These are phyloP conservation scores for Polymyxa betae DNA, from an alignment of 208 protist species.

Conservation along the genomic window DNA sequence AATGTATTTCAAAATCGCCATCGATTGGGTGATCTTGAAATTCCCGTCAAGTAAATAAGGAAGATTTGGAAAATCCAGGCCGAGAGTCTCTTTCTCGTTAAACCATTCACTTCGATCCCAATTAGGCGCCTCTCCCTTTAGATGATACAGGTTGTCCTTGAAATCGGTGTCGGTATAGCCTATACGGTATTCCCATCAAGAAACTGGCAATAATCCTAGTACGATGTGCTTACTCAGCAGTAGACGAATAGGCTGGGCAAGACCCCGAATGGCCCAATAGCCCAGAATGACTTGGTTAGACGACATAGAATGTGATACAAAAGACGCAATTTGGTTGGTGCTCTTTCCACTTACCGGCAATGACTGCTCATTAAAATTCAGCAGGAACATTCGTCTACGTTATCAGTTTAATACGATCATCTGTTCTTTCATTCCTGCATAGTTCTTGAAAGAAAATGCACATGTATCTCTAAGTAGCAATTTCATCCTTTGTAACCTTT, in stretches of 20 bases:
- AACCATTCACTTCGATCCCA: neutral
- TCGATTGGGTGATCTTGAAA: slow-evolving; percentile 23
- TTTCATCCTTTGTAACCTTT: no score
- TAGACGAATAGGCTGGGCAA: neutral
- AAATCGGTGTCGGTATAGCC: neutral
- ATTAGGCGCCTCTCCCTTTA: neutral
- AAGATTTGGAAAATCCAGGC: slow-evolving; percentile 30
- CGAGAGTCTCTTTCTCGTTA: neutral
- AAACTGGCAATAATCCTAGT: neutral
- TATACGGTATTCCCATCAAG: neutral
- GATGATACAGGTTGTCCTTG: neutral
- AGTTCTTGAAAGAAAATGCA: no score
- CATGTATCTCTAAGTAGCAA: no score
- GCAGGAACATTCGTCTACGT: no score
- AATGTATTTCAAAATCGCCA: slow-evolving; percentile 17
- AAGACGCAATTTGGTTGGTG: no score
- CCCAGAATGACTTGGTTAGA: neutral
- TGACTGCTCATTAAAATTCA: no score
- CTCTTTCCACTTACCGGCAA: no score
- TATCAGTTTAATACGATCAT: no score
- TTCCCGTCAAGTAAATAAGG: slow-evolving; percentile 34
- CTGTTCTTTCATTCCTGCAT: no score
- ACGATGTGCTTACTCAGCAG: neutral
- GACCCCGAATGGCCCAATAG: slow-evolving; percentile 27
- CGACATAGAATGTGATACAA: no score